Evolutionary conservation across 495 filamentous ascomycete genomes (phyloP).

Genomic region (Penicillium dipodomyicola): DNA sequence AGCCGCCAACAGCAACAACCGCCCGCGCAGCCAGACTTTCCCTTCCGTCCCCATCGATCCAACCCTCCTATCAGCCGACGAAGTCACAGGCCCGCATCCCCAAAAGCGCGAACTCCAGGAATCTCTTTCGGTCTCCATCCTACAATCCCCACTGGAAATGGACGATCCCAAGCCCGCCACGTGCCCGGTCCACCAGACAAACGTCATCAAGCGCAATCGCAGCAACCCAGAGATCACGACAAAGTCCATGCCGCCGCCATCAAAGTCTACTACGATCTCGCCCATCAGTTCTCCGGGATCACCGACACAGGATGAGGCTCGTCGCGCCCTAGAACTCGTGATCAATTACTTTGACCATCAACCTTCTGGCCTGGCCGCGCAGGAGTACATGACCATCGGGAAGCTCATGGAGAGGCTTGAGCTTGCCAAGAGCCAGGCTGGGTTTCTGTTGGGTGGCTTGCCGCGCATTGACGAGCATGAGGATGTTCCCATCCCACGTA

Average conservation of each 20-base stretch:
- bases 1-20: slow-evolving; percentile 53
- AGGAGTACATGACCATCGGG: slow-evolving; percentile 79
- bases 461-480: slow-evolving; percentile 59
- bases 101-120: slow-evolving; percentile 57
- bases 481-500: slow-evolving; percentile 29
- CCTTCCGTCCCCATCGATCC: slow-evolving; percentile 68
- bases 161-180: slow-evolving; percentile 20
- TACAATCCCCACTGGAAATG: slow-evolving; percentile 70
- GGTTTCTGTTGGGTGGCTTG: slow-evolving; percentile 63
- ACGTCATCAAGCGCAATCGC: slow-evolving; percentile 44
- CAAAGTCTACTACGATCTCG: slow-evolving; percentile 39
- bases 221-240: slow-evolving; percentile 47
- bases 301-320: slow-evolving; percentile 87
- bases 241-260: slow-evolving; percentile 48
- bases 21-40: slow-evolving; percentile 90
- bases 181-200: slow-evolving; percentile 26
- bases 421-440: slow-evolving; percentile 56
- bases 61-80: slow-evolving; percentile 64
- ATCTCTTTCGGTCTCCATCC: slow-evolving; percentile 57
- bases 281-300: slow-evolving; percentile 50
- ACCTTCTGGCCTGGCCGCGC: slow-evolving; percentile 63
- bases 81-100: slow-evolving; percentile 60
- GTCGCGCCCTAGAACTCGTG: slow-evolving; percentile 78
- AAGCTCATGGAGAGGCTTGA: slow-evolving; percentile 88
- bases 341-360: slow-evolving; percentile 81